Conservation (phyloP, 129 eudicot genomes). For the Flaveria linearis region DNA sequence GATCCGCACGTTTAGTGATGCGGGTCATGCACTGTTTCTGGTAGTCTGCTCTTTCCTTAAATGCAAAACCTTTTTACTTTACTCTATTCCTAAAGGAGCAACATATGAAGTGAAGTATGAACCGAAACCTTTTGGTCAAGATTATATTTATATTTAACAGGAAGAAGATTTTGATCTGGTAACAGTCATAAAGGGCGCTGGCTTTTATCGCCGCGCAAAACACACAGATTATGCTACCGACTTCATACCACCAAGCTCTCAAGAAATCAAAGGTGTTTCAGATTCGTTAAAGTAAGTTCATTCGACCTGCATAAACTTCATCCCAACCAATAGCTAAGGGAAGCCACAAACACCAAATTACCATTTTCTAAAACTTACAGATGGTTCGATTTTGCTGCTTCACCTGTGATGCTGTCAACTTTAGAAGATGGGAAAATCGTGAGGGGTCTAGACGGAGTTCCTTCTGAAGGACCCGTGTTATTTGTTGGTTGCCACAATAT, state of each 20-base stretch:
- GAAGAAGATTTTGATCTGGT: constrained; percentile 56
- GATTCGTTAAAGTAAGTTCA: constrained; percentile 49
- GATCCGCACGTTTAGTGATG: constrained; percentile 46
- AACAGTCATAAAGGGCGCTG: constrained; percentile 50
- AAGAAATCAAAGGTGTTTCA: constrained; percentile 40
- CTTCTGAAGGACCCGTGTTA: constrained; percentile 76
- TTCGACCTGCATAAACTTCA: background rate
- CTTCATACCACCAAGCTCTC: constrained; percentile 62
- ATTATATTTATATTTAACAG: constrained; percentile 40
- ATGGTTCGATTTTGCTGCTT: constrained; percentile 50
- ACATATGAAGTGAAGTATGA: constrained; percentile 11
- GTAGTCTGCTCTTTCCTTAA: constrained; percentile 29
- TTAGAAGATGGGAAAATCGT: constrained; percentile 62
- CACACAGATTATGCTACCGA: constrained; percentile 53
- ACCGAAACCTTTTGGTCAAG: background rate
- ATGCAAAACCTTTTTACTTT: background rate
- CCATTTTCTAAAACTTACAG: constrained; percentile 30
- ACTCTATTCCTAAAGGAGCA: background rate
- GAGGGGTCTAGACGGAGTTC: constrained; percentile 68
- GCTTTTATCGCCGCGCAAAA: constrained; percentile 64
- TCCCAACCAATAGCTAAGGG: background rate
- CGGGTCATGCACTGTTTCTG: constrained; percentile 65
- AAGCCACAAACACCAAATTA: constrained; percentile 7
- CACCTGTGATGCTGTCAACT: constrained; percentile 78
- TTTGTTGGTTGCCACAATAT: constrained; percentile 82